Percentiles rank a stretch among this genome's conserved stretches.
Evolutionary conservation across 1,139 yeast genomes (phyloP).

Genomic region (Saccharomyces hybrid): DNA sequence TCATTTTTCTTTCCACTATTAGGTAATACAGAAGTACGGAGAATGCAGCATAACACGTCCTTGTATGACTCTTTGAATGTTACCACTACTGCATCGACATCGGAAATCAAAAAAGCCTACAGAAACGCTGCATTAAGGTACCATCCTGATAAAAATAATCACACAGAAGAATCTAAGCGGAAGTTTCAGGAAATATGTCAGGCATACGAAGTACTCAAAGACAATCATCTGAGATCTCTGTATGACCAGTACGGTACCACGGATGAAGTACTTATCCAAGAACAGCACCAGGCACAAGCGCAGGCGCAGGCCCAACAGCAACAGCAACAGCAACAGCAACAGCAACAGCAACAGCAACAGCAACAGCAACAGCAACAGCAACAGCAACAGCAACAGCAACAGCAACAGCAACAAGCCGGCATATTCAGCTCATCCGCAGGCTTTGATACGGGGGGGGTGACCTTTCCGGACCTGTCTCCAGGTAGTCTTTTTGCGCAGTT

Average conservation of each 20-base stretch:
- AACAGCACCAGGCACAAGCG: slow-evolving; percentile 21
- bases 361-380: slow-evolving; percentile 9
- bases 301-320: not conserved
- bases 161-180: slow-evolving; percentile 46
- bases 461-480: slow-evolving; percentile 15
- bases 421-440: not conserved
- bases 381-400: slow-evolving; percentile 3
- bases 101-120: slow-evolving; percentile 57
- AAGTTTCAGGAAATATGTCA: slow-evolving; percentile 51
- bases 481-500: slow-evolving; percentile 35
- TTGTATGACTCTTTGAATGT: slow-evolving; percentile 30
- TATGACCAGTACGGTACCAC: slow-evolving; percentile 55
- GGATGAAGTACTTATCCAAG: slow-evolving; percentile 33
- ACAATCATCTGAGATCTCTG: slow-evolving; percentile 45
- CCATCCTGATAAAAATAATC: slow-evolving; percentile 66
- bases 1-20: not conserved
- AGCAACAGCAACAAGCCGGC: slow-evolving; percentile 4
- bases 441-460: slow-evolving; percentile 15
- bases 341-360: slow-evolving; percentile 9
- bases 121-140: slow-evolving; percentile 44
- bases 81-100: slow-evolving; percentile 32
- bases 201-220: slow-evolving; percentile 54
- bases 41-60: slow-evolving; percentile 17
- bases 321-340: slow-evolving; percentile 8
- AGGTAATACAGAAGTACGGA: not conserved